These are phyloP conservation scores for Solanum appendiculatum DNA, from an alignment of 257 asterid genomes.

Conservation along the genomic window DNA sequence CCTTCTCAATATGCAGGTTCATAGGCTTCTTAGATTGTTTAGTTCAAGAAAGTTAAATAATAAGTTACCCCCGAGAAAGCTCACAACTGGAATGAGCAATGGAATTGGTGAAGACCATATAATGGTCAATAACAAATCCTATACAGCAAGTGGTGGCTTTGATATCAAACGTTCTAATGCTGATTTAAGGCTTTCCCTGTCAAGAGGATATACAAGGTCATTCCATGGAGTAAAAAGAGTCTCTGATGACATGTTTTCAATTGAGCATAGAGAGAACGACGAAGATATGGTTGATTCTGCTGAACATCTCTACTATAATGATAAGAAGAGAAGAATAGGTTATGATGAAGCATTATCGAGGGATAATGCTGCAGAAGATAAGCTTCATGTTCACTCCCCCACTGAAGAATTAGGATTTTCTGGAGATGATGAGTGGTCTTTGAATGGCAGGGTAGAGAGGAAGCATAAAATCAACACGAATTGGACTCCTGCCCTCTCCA, in stretches of 20 bases:
- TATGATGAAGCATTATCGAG: constrained; percentile 14
- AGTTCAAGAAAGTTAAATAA: constrained; percentile 37
- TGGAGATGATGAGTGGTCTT: constrained; percentile 9
- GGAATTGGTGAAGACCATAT: constrained; percentile 22
- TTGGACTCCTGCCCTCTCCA: constrained; percentile 1
- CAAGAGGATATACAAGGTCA: constrained; percentile 13
- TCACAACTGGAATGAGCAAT: constrained; percentile 4
- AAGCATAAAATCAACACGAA: constrained; percentile 10
- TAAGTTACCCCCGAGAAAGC: constrained; percentile 13
- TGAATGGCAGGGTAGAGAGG: constrained; percentile 13
- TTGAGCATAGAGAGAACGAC: constrained; percentile 16
- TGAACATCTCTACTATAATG: background rate
- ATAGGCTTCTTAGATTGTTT: constrained; percentile 51
- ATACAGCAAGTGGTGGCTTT: constrained; percentile 10
- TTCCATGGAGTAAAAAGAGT: constrained; percentile 12
- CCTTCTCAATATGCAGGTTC: constrained; percentile 32
- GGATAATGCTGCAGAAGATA: constrained; percentile 15
- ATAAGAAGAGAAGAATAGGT: constrained; percentile 28
- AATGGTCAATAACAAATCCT: constrained; percentile 12
- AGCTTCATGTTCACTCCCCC: constrained; percentile 3
- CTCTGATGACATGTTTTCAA: constrained; percentile 7
- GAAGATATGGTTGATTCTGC: constrained; percentile 13
- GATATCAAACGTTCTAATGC: constrained; percentile 9
- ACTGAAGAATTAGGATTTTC: constrained; percentile 20
- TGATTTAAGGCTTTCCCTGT: constrained; percentile 9